Conservation (phyloP, 306 rosid genomes). For the Dicorynia guianensis region DNA sequence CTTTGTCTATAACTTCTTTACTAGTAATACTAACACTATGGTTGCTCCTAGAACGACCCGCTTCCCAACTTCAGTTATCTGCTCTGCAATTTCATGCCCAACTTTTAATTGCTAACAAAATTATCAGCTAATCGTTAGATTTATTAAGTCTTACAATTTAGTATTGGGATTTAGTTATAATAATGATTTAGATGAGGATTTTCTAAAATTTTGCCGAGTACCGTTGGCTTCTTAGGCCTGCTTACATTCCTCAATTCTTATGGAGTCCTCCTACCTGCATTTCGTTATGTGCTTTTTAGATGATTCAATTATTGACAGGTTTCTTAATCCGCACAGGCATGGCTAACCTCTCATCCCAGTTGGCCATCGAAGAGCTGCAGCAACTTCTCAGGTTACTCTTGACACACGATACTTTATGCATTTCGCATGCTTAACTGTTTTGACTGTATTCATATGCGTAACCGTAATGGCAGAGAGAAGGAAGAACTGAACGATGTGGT, state of each 20-base stretch:
- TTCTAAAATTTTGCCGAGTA: no score
- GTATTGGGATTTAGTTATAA: no score
- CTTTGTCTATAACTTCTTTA: background rate
- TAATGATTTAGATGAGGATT: no score
- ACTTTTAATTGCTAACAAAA: no score
- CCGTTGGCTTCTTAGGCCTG: conserved; percentile 2
- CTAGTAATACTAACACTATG: background rate
- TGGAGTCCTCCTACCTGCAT: background rate
- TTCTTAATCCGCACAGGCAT: conserved; percentile 49
- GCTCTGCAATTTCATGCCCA: no score
- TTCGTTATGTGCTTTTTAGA: background rate
- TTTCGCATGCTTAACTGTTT: no score
- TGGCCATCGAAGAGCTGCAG: conserved; percentile 56
- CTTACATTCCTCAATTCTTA: background rate
- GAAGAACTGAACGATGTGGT: conserved; percentile 47
- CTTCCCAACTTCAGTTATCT: no score
- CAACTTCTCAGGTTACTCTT: conserved; percentile 53
- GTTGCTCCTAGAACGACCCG: no score
- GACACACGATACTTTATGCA: background rate
- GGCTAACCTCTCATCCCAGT: conserved; percentile 50
- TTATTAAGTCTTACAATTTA: no score
- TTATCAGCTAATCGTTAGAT: no score
- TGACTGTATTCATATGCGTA: background rate
- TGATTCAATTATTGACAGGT: background rate
- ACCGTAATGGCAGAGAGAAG: conserved; percentile 47